phyloP scores from a whole-genome alignment of 2,329 filamentous ascomycete genomes.

The Sordariomycetes sp. region DNA sequence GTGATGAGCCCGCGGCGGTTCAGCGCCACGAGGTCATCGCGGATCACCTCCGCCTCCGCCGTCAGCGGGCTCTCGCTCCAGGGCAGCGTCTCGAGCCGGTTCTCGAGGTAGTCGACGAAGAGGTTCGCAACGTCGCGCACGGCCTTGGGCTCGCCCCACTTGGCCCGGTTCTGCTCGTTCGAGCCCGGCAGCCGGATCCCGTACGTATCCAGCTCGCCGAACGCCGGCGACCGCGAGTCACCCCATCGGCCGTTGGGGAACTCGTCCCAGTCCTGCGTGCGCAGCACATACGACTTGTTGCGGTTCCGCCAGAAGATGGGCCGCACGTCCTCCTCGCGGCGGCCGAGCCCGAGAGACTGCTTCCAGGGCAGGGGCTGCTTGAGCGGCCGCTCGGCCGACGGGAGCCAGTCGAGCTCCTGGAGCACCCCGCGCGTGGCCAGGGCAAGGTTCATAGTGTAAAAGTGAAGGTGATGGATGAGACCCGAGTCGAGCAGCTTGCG shows the following conservation, averaged over 20 bases:
- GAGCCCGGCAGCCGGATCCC: slow-evolving; percentile 88
- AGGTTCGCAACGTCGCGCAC: slow-evolving; percentile 71
- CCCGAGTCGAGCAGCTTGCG: slow-evolving; percentile 72
- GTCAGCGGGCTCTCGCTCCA: slow-evolving; percentile 92
- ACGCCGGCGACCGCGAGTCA: slow-evolving; percentile 90
- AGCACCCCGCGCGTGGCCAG: slow-evolving; percentile 90
- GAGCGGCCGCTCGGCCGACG: slow-evolving; percentile 64
- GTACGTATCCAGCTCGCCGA: slow-evolving; percentile 89
- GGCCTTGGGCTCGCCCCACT: slow-evolving; percentile 80
- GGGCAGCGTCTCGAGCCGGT: slow-evolving; percentile 70
- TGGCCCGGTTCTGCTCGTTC: slow-evolving; percentile 90
- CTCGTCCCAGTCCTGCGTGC: slow-evolving; percentile 97
- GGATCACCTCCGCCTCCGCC: slow-evolving; percentile 70
- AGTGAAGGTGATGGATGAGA: slow-evolving; percentile 74
- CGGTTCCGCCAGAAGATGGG: slow-evolving; percentile 98
- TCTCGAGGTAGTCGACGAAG: slow-evolving; percentile 77
- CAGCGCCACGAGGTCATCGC: slow-evolving; percentile 63
- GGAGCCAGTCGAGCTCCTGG: slow-evolving; percentile 76
- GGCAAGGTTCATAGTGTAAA: slow-evolving; percentile 98
- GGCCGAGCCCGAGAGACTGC: slow-evolving; percentile 79
- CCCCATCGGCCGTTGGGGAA: slow-evolving; percentile 99
- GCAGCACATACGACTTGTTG: slow-evolving; percentile 88
- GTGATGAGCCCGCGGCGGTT: slow-evolving; percentile 84
- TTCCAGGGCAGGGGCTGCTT: slow-evolving; percentile 85
- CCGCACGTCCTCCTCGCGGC: slow-evolving; percentile 87